Evolutionary conservation across 768 basidiomycete species (phyloP).

Genomic region (Coprinopsis strossmayeri): DNA sequence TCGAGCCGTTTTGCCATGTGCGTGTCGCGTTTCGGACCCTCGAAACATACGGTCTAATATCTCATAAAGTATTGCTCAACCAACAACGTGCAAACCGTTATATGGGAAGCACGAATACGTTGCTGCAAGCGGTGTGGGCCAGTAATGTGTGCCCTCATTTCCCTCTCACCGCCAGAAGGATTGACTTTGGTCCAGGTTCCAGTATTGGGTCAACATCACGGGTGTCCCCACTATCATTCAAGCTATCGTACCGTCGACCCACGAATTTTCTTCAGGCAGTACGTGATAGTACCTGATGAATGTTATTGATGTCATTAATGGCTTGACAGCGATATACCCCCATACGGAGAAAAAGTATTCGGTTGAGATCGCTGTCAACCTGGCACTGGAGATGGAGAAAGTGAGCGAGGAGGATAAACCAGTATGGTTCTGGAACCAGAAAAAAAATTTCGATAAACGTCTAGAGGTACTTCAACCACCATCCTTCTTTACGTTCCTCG

Average conservation of each 20-base stretch:
- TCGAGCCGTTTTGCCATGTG: conserved; percentile 21
- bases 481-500: not conserved
- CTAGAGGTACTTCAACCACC: not conserved
- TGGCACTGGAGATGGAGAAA: not conserved
- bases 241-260: conserved; percentile 3
- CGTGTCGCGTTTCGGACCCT: conserved; percentile 2
- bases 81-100: conserved; percentile 23
- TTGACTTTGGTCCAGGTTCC: not conserved
- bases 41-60: not conserved
- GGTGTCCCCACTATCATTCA: conserved; percentile 1
- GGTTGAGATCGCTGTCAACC: not conserved
- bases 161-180: conserved; percentile 24
- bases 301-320: not conserved
- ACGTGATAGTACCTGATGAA: not conserved
- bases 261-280: conserved; percentile 8
- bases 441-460: conserved; percentile 3
- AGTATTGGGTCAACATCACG: conserved; percentile 4
- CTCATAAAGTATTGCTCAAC: conserved; percentile 27
- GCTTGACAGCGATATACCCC: conserved; percentile 1
- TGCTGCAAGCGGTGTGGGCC: conserved; percentile 29
- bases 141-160: conserved; percentile 23
- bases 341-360: conserved; percentile 10
- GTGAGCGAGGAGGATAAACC: conserved; percentile 1
- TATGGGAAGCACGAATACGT: conserved; percentile 29
- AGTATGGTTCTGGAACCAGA: conserved; percentile 8